Conservation (phyloP, 2,329 filamentous ascomycete genomes). For the Rutstroemia sp. region DNA sequence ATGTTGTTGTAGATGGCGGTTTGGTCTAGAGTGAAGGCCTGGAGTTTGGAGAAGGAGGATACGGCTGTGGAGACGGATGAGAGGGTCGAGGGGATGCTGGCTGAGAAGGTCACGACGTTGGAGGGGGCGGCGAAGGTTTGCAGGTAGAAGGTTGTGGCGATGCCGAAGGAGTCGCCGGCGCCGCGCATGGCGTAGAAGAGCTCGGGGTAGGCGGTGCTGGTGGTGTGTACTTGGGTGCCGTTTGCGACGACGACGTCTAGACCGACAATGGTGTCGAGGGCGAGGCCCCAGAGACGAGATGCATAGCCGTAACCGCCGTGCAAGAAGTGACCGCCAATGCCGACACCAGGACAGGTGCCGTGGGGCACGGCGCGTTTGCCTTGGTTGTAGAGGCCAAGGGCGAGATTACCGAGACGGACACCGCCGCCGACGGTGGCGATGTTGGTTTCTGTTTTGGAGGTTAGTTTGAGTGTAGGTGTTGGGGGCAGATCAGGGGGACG, state of each 20-base stretch:
- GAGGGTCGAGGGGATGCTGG: conserved; percentile 11
- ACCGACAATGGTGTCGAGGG: conserved; percentile 43
- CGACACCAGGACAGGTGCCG: conserved; percentile 39
- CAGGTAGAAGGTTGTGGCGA: conserved; percentile 28
- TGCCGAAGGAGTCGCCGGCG: conserved; percentile 31
- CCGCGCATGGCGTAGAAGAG: conserved; percentile 31
- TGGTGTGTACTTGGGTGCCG: conserved; percentile 24
- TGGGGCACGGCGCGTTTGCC: conserved; percentile 35
- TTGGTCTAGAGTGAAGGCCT: neutral
- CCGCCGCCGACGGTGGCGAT: conserved; percentile 33
- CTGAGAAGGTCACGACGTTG: conserved; percentile 19
- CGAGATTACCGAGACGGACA: conserved; percentile 37
- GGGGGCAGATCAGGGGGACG: neutral
- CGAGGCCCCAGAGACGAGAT: conserved; percentile 42
- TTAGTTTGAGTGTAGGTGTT: neutral
- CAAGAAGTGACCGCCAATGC: conserved; percentile 39
- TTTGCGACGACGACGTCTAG: conserved; percentile 39
- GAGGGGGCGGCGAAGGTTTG: conserved; percentile 31
- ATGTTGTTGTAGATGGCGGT: conserved; percentile 31
- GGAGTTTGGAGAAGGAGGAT: conserved; percentile 7
- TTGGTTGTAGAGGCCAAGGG: conserved; percentile 30
- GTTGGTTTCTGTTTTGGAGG: conserved; percentile 4
- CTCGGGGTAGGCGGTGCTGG: conserved; percentile 20
- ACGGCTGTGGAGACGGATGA: conserved; percentile 8
- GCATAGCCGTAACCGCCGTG: conserved; percentile 39